These are phyloP conservation scores for Silene noctiflora DNA, from an alignment of 179 eudicot genomes.

Conservation along the genomic window DNA sequence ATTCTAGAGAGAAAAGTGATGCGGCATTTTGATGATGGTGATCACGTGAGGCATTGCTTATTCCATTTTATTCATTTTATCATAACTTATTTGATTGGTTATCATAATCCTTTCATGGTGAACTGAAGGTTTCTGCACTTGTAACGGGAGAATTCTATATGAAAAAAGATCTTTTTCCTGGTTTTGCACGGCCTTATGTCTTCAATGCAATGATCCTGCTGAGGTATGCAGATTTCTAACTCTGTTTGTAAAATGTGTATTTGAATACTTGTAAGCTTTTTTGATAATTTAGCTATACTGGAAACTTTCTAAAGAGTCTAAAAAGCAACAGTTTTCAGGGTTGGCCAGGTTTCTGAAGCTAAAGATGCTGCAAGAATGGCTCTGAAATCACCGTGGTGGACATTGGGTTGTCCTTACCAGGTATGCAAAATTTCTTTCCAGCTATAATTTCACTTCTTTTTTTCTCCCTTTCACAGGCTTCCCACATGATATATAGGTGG, in stretches of 20 bases:
- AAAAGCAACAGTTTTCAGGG: conserved; percentile 39
- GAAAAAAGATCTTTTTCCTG: conserved; percentile 81
- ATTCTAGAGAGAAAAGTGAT: conserved; percentile 68
- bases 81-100: not conserved
- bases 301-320: not conserved
- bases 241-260: not conserved
- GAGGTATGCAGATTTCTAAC: conserved; percentile 42
- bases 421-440: conserved; percentile 26
- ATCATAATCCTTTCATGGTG: not conserved
- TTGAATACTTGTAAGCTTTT: not conserved
- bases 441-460: not conserved
- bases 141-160: conserved; percentile 94
- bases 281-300: not conserved
- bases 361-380: conserved; percentile 94
- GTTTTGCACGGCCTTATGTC: conserved; percentile 95
- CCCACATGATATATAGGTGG: not conserved
- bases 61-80: conserved; percentile 3
- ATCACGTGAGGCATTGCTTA: conserved; percentile 52
- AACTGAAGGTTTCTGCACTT: conserved; percentile 80
- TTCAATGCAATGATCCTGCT: conserved; percentile 75
- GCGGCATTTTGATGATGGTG: conserved; percentile 74
- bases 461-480: not conserved
- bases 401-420: conserved; percentile 88
- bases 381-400: conserved; percentile 99
- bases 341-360: conserved; percentile 80